phyloP scores from a whole-genome alignment of 805 yeast species.

The Metschnikowia matae region DNA sequence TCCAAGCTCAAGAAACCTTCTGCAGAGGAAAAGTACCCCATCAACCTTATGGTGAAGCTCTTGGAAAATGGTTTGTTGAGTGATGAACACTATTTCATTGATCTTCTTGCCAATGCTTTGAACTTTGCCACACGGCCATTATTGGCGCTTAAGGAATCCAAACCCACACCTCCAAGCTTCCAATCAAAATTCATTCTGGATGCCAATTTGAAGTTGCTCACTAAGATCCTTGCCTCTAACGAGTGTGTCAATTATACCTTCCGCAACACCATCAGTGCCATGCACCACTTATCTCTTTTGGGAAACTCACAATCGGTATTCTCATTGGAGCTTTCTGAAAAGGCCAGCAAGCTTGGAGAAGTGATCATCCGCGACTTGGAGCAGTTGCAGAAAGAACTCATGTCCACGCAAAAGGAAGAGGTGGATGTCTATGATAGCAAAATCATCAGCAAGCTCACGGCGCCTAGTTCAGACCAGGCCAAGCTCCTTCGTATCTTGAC shows the following conservation, averaged over 20 bases:
- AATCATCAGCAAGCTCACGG: slow-evolving; percentile 63
- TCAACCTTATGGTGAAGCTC: slow-evolving; percentile 61
- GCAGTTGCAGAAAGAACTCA: slow-evolving; percentile 44
- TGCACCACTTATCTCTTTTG: slow-evolving; percentile 68
- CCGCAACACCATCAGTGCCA: slow-evolving; percentile 74
- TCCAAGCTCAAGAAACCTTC: slow-evolving; percentile 29
- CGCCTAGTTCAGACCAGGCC: slow-evolving; percentile 82
- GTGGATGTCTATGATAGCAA: slow-evolving; percentile 40
- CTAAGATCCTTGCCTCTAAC: slow-evolving; percentile 67
- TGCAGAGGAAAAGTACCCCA: slow-evolving; percentile 55
- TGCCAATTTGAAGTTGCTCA: slow-evolving; percentile 55
- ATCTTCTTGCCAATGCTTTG: slow-evolving; percentile 65
- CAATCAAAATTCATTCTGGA: slow-evolving; percentile 46
- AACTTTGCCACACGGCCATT: slow-evolving; percentile 77
- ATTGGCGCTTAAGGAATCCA: slow-evolving; percentile 35
- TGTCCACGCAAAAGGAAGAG: slow-evolving; percentile 17
- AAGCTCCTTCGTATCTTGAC: slow-evolving; percentile 81
- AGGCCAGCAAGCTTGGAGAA: slow-evolving; percentile 58
- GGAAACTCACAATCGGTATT: slow-evolving; percentile 60
- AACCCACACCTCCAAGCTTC: slow-evolving; percentile 42
- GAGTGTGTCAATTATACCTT: slow-evolving; percentile 84
- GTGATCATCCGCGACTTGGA: slow-evolving; percentile 53
- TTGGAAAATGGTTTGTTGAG: slow-evolving; percentile 61
- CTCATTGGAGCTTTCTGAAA: slow-evolving; percentile 60
- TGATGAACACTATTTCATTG: slow-evolving; percentile 74